Evolutionary conservation across 768 basidiomycete species (phyloP).

Genomic region (Hericium coralloides): DNA sequence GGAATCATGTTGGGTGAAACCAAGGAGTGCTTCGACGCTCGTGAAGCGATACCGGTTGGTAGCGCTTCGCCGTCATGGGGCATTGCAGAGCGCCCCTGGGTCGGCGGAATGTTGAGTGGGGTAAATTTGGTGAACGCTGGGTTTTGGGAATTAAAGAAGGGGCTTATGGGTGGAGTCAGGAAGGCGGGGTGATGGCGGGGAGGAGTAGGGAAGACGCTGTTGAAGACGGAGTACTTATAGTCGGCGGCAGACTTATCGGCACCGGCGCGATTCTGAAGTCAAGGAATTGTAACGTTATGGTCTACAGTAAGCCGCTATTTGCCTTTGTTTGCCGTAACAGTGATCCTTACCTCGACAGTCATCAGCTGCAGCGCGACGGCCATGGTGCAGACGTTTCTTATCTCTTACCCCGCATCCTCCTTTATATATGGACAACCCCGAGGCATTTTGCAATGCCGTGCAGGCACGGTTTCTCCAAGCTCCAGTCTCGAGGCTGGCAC

Average conservation of each 20-base stretch:
- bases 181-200: not conserved
- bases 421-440: too few species aligned
- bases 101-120: not conserved
- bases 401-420: too few species aligned
- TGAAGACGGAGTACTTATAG: not conserved
- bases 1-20: constrained; percentile 1
- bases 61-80: constrained; percentile 6
- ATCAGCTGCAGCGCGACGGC: not conserved
- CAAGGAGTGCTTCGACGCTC: constrained; percentile 1
- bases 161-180: not conserved
- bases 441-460: too few species aligned
- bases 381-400: too few species aligned
- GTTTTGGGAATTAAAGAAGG: not conserved
- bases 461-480: too few species aligned
- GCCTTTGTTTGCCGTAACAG: not conserved
- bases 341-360: not conserved
- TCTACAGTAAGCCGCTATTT: not conserved
- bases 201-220: not conserved
- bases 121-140: not conserved
- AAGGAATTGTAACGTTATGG: not conserved
- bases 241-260: not conserved
- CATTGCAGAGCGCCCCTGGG: constrained; percentile 4
- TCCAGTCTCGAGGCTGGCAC: too few species aligned
- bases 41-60: not conserved
- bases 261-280: not conserved